Conservation (phyloP, 2,329 filamentous ascomycete genomes). For the Penicillium sp. region DNA sequence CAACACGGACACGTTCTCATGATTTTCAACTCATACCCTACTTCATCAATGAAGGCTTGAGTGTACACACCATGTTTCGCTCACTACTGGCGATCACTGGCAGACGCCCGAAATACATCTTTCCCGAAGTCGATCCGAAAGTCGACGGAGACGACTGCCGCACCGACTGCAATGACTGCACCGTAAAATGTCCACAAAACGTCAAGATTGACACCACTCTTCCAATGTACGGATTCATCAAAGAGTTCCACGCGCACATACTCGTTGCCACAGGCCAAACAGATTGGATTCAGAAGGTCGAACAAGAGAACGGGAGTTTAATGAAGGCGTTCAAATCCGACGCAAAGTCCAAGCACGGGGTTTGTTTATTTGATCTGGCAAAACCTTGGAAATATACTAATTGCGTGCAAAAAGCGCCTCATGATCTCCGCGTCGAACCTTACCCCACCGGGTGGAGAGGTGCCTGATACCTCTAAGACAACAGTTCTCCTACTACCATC, state of each 20-base stretch:
- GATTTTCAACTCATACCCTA: neutral
- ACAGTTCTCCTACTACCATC: neutral
- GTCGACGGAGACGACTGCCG: neutral
- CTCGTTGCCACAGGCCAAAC: neutral
- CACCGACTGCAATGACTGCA: neutral
- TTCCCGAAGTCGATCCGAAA: neutral
- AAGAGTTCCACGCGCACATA: neutral
- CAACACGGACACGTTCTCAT: neutral
- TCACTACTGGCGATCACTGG: neutral
- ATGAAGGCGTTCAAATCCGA: neutral
- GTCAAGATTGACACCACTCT: neutral
- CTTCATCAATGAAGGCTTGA: neutral
- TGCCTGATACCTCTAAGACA: neutral
- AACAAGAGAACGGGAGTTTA: neutral
- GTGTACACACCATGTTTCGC: neutral
- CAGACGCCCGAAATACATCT: neutral
- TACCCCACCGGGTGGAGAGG: neutral
- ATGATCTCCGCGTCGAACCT: neutral
- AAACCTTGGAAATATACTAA: neutral
- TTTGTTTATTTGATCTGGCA: neutral
- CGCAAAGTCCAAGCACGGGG: neutral
- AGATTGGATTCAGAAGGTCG: neutral
- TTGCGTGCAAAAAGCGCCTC: neutral
- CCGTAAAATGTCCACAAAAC: neutral
- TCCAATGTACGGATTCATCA: conserved; percentile 1